Conservation (phyloP, 805 yeast genomes). For the Saturnispora silvae region DNA sequence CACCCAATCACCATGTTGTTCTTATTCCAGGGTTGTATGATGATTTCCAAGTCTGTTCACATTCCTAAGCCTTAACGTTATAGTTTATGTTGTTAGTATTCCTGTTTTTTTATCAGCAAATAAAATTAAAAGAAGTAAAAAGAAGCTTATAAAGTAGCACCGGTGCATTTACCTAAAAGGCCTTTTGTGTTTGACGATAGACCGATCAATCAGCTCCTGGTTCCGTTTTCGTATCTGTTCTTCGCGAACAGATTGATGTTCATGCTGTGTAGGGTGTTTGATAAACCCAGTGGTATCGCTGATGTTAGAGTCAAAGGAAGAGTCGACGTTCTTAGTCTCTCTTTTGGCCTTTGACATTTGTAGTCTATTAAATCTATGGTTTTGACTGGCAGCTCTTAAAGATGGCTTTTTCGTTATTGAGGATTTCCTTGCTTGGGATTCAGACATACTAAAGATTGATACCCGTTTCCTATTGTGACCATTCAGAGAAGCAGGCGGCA, state of each 20-base stretch:
- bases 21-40: conserved; percentile 74
- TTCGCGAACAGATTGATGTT: too few species aligned
- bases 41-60: conserved; percentile 82
- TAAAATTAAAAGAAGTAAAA: too few species aligned
- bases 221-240: not conserved
- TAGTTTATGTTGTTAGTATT: not conserved
- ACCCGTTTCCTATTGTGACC: too few species aligned
- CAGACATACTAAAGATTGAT: too few species aligned
- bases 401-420: too few species aligned
- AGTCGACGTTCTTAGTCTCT: not conserved
- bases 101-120: too few species aligned
- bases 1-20: conserved; percentile 63
- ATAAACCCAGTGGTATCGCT: conserved; percentile 5
- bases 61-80: conserved; percentile 65
- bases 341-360: conserved; percentile 10
- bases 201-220: not conserved
- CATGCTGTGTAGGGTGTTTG: not conserved
- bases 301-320: conserved; percentile 8
- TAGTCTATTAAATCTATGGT: not conserved
- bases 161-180: conserved; percentile 16
- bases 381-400: too few species aligned
- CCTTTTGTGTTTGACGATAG: conserved; percentile 14
- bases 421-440: too few species aligned
- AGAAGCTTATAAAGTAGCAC: too few species aligned
- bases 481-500: conserved; percentile 20